Base-by-base conservation (phyloP, 2,329 filamentous ascomycete species). In the Colletotrichum godetiae region DNA sequence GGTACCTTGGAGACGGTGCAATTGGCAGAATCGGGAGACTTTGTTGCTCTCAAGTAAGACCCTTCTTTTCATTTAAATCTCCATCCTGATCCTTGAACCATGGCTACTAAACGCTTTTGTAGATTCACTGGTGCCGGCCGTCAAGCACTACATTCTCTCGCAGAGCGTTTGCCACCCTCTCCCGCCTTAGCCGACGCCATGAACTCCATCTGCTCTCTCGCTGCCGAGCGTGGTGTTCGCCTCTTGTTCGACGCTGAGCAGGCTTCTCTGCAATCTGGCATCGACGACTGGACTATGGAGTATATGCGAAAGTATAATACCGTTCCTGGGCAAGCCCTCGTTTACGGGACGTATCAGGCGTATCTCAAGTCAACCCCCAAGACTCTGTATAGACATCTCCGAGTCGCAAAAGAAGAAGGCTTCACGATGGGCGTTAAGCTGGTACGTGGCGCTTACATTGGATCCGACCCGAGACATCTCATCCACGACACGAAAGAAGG, bases 241-340 rank as follows among this genome's bases (percentile, higher is more conserved):
- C 87, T 98, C 1, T 89, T 97, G 2, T 94, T 97, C 75, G 94
- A 97, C 75, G 95, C 95, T 1, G 95, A 98, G 83, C 94, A 97
- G 81, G 91, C 92, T 69, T 88, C 90, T 68, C 88, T 97, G 35
- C 94, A 97, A 83, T 85, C 88, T 6, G 94, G 94, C 8, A 96
- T 97, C 74, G 92, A 97, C 80, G 88, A 90, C 76, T 96, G 95
- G 93, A 94, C 92, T 5, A 82, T 97, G 62, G 84, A 88, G n/a
- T 92, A 95, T 77, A 94, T 95, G 86, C 89, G 90, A 77, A 91
- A 89, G 79, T 95, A 94, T 86, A 97, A 97, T 84, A 89, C 85
- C 74, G 84, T 82, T 0, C 78, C 82, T 1, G 88, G 88, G 37
- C 86, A 88, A 67, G 92, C 93, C 4, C 89, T 95, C 65, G 88